A percentile compares a stretch with the other conserved stretches of the same genome.
Conservation (phyloP, 768 basidiomycete species). For the Rhizopogon vulgaris region DNA sequence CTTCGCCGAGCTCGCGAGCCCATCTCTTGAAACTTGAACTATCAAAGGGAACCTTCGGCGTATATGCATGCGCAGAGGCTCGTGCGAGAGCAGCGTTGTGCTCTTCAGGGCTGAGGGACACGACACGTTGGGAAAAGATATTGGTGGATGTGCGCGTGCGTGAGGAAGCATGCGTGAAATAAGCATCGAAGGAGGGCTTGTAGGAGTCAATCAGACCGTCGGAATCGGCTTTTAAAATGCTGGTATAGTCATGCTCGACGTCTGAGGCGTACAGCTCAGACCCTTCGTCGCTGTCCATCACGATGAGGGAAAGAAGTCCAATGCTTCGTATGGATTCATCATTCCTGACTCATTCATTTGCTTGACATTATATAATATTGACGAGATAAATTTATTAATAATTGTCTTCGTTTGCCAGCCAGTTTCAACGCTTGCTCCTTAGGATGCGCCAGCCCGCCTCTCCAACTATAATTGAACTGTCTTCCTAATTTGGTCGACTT, state of each 20-base stretch:
- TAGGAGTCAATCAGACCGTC: slow-evolving; percentile 1
- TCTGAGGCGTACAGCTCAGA: slow-evolving; percentile 24
- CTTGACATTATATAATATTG: no score
- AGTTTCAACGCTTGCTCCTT: no score
- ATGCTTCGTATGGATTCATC: no score
- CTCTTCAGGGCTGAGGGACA: slow-evolving; percentile 65
- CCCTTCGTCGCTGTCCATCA: slow-evolving; percentile 20
- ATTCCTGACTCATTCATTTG: no score
- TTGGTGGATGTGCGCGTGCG: slow-evolving; percentile 71
- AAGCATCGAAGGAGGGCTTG: slow-evolving; percentile 77
- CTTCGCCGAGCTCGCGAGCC: slow-evolving; percentile 65
- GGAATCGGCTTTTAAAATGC: slow-evolving; percentile 1
- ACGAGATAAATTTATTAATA: no score
- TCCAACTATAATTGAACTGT: no score
- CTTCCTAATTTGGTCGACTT: no score
- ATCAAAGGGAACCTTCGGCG: slow-evolving; percentile 9
- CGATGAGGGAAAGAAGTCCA: neutral
- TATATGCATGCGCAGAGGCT: slow-evolving; percentile 7
- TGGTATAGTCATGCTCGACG: slow-evolving; percentile 13
- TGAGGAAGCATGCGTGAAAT: slow-evolving; percentile 62
- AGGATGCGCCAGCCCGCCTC: no score
- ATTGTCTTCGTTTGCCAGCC: no score
- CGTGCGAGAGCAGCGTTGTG: slow-evolving; percentile 32
- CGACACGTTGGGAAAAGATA: slow-evolving; percentile 70
- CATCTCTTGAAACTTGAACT: slow-evolving; percentile 49